phyloP scores from a whole-genome alignment of 768 basidiomycete species.

The Mycena kentingensis region DNA sequence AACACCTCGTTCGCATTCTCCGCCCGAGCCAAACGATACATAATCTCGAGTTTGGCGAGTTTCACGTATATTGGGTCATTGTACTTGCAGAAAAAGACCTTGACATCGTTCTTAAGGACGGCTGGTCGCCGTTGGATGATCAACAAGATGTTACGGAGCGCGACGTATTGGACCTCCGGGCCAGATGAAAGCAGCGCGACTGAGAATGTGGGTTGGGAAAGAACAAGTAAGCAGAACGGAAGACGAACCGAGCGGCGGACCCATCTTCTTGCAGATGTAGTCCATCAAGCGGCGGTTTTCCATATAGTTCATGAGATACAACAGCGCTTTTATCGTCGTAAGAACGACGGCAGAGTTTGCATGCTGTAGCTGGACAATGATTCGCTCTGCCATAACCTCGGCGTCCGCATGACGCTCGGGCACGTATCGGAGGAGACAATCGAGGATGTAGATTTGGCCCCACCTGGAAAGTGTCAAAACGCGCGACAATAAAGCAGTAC shows the following conservation, averaged over 20 bases:
- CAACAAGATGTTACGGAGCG: slow-evolving; percentile 92
- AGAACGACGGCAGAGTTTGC: slow-evolving; percentile 99
- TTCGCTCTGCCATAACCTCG: slow-evolving; percentile 92
- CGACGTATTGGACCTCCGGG: slow-evolving; percentile 98
- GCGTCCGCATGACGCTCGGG: slow-evolving; percentile 87
- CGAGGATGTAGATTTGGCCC: slow-evolving; percentile 98
- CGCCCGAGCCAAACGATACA: slow-evolving; percentile 95
- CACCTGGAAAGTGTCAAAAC: slow-evolving; percentile 58
- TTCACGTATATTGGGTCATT: slow-evolving; percentile 99
- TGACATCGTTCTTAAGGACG: slow-evolving; percentile 95
- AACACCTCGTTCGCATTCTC: slow-evolving; percentile 93
- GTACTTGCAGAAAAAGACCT: slow-evolving; percentile 99
- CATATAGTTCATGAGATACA: slow-evolving; percentile 99
- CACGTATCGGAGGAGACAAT: slow-evolving; percentile 91
- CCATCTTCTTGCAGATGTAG: slow-evolving; percentile 95
- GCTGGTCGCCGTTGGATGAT: slow-evolving; percentile 94
- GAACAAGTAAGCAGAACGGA: slow-evolving; percentile 3
- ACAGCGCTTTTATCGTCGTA: slow-evolving; percentile 93
- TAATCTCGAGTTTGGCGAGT: slow-evolving; percentile 96
- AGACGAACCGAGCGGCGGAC: slow-evolving; percentile 83
- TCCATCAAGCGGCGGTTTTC: slow-evolving; percentile 84
- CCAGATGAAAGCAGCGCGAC: slow-evolving; percentile 96
- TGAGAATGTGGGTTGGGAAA: slow-evolving; percentile 32
- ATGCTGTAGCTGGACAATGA: slow-evolving; percentile 91
- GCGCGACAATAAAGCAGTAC: background rate